These are phyloP conservation scores for Peziza echinospora DNA, from an alignment of 495 filamentous ascomycete species.

Conservation along the genomic window DNA sequence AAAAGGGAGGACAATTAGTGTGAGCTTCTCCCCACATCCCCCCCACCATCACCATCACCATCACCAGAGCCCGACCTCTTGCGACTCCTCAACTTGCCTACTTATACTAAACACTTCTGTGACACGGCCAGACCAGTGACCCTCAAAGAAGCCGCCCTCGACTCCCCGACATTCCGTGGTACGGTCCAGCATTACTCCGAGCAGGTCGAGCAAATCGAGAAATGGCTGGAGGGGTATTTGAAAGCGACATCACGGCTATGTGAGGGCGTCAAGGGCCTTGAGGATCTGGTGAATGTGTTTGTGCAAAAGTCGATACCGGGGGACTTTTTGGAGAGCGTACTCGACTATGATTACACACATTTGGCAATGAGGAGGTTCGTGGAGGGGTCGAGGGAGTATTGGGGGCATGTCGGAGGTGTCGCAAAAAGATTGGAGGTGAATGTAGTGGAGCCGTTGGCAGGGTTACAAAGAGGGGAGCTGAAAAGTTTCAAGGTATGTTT, in stretches of 20 bases:
- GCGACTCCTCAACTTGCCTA: too few species aligned
- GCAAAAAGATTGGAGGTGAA: conserved; percentile 52
- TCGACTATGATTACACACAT: conserved; percentile 90
- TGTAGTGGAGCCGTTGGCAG: conserved; percentile 59
- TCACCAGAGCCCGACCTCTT: too few species aligned
- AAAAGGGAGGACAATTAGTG: too few species aligned
- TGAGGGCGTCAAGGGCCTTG: conserved; percentile 47
- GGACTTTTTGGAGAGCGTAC: conserved; percentile 49
- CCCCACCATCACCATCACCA: too few species aligned
- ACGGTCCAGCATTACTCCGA: conserved; percentile 75
- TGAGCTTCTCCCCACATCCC: too few species aligned
- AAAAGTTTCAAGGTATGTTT: conserved; percentile 39
- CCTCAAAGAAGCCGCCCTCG: conserved; percentile 82
- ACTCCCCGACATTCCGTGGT: conserved; percentile 85
- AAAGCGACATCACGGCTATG: conserved; percentile 56
- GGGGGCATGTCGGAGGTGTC: conserved; percentile 47
- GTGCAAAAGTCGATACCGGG: conserved; percentile 44
- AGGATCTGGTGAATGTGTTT: conserved; percentile 49
- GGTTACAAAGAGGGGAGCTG: conserved; percentile 54
- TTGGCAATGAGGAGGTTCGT: conserved; percentile 64
- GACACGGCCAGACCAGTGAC: conserved; percentile 75
- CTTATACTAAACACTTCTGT: too few species aligned
- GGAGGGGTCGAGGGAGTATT: conserved; percentile 69
- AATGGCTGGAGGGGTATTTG: conserved; percentile 78
- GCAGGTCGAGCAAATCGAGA: conserved; percentile 75